phyloP scores from a whole-genome alignment of 2,329 filamentous ascomycete species.

The Aspergillus pseudotamarii region DNA sequence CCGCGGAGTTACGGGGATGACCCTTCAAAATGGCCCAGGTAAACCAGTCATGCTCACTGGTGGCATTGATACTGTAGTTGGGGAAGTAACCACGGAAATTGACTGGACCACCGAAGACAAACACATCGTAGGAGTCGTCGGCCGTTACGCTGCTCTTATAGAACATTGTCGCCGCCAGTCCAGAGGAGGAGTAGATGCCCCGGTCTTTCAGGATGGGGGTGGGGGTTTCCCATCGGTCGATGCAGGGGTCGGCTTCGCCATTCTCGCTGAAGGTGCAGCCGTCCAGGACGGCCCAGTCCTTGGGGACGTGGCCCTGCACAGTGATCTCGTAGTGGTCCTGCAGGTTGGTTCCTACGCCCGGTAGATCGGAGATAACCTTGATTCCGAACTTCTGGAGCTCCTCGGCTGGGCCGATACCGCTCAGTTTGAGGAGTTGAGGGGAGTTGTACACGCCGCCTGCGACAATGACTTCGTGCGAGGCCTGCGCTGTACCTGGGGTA shows the following conservation, averaged over 20 bases:
- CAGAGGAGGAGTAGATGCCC: constrained; percentile 53
- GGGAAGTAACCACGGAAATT: constrained; percentile 59
- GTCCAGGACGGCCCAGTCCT: constrained; percentile 42
- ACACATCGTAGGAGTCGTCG: constrained; percentile 56
- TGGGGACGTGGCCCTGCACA: constrained; percentile 37
- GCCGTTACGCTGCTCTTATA: constrained; percentile 39
- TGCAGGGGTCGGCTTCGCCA: constrained; percentile 43
- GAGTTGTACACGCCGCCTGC: constrained; percentile 63
- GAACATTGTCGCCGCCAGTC: constrained; percentile 55
- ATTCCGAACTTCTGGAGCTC: constrained; percentile 59
- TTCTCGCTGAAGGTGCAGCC: constrained; percentile 35
- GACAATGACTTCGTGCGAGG: constrained; percentile 51
- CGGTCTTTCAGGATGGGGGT: constrained; percentile 30
- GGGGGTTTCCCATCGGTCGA: constrained; percentile 45
- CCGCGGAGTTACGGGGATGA: constrained; percentile 64
- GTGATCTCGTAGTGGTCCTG: constrained; percentile 55
- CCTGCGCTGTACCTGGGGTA: constrained; percentile 43
- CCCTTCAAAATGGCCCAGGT: constrained; percentile 59
- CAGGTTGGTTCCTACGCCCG: constrained; percentile 66
- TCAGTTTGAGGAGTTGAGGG: constrained; percentile 67
- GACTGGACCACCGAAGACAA: constrained; percentile 56
- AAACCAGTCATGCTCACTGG: constrained; percentile 45
- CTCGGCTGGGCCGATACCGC: constrained; percentile 62
- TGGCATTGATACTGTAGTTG: constrained; percentile 47
- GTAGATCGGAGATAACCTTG: constrained; percentile 56